These are phyloP conservation scores for Moesziomyces parantarcticus DNA, from an alignment of 1,284 basidiomycete genomes.

Conservation along the genomic window DNA sequence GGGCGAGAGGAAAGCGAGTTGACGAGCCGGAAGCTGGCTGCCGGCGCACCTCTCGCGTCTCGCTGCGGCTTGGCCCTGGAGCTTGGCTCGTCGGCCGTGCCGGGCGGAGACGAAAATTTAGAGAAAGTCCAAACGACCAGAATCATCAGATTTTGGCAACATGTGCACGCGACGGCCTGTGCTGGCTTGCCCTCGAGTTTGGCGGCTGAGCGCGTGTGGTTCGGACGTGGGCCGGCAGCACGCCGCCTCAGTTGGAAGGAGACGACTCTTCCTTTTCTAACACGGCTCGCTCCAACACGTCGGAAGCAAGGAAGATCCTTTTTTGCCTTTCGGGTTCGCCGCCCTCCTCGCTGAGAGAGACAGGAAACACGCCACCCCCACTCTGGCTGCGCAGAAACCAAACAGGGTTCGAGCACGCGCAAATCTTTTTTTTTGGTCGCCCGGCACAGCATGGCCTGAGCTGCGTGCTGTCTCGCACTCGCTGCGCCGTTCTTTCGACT, in stretches of 20 bases:
- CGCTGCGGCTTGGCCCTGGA: too few species aligned
- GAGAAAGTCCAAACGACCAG: slow-evolving; percentile 22
- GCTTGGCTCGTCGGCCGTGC: too few species aligned
- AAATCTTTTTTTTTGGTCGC: background rate
- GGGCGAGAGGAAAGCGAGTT: slow-evolving; percentile 1
- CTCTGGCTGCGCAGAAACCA: background rate
- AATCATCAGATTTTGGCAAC: slow-evolving; percentile 41
- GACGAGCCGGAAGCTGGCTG: slow-evolving; percentile 10
- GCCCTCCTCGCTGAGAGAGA: background rate
- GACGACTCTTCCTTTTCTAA: too few species aligned
- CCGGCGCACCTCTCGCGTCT: slow-evolving; percentile 3
- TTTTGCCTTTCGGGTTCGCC: background rate
- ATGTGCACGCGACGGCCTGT: background rate
- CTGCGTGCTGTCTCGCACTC: too few species aligned
- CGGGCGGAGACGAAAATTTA: too few species aligned
- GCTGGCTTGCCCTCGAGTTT: slow-evolving; percentile 11
- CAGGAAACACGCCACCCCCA: background rate
- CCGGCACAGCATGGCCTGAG: background rate
- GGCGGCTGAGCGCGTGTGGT: slow-evolving; percentile 7
- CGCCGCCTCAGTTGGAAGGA: too few species aligned
- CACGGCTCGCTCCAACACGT: background rate
- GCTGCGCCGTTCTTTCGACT: too few species aligned
- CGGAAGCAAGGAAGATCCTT: slow-evolving; percentile 3
- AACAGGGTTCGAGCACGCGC: background rate
- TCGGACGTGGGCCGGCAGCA: slow-evolving; percentile 2